Base-by-base conservation (phyloP, 2,329 filamentous ascomycete genomes). In the Ilyonectria sp. region DNA sequence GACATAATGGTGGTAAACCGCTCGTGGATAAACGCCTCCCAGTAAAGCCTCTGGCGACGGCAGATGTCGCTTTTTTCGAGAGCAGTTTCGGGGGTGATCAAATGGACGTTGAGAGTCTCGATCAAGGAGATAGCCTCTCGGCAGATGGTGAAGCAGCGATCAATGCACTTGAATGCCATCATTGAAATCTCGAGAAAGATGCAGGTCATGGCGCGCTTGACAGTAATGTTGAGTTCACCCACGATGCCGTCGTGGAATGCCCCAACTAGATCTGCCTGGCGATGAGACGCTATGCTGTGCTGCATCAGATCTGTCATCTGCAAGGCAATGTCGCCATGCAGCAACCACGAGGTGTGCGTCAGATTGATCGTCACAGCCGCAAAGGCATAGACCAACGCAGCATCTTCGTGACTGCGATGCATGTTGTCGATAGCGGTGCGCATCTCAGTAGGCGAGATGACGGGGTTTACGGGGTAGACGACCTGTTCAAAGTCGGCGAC, bases 11-110 rank as follows among this genome's bases (percentile, higher is more conserved):
- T 84, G n/a, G 86, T 72, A 72, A 89, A 89, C 17, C 87, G 83
- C 72, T 89, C 87, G 66, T 89, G 86, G 35, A 89, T 86, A 70
- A 85, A 89, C 13, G 82, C 83, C 68, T 87, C 83, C 86, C 87
- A 89, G 74, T 89, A 88, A 1, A 87, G 75, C 3, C 87, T 80
- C 68, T 87, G 85, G 23, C 73, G 70, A 6, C 73, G 67, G 21
- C 69, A 69, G 31, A 68, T 70, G 6, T 70, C 60, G 3, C 65
- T 35, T 29, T 74, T 65, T 7, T 72, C 60, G 9, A 43, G 60
- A 21, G 68, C n/a, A 49, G 63, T 47, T 15, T 67, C 59, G 50
- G 71, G 53, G 40, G 62, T 50, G 65, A 60, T 29, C 17, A 69
- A 62, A 11, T 73, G 69, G 11, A 67, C 55, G 46, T 75, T 65